phyloP scores from a whole-genome alignment of 1,284 basidiomycete species.

The Coniophora puteana region DNA sequence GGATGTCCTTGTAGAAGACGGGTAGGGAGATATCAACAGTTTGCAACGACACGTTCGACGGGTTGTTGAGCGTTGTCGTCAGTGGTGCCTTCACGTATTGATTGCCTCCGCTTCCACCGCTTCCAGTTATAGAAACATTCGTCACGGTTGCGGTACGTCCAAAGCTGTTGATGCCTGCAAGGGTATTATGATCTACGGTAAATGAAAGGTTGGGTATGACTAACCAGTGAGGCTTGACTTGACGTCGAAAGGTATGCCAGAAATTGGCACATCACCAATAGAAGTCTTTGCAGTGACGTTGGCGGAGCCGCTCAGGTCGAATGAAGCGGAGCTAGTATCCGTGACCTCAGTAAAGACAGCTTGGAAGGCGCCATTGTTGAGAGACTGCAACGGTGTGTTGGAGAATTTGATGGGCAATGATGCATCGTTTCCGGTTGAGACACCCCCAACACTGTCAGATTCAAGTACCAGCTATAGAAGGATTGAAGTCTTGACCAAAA shows the following conservation, averaged over 20 bases:
- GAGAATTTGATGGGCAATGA: conserved; percentile 55
- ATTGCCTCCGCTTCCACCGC: conserved; percentile 53
- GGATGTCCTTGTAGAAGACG: conserved; percentile 52
- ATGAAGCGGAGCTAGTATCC: conserved; percentile 39
- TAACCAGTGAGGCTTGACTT: conserved; percentile 50
- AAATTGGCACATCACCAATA: conserved; percentile 67
- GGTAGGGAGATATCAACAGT: conserved; percentile 60
- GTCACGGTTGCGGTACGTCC: conserved; percentile 44
- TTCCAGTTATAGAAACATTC: conserved; percentile 57
- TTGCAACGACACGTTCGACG: conserved; percentile 64
- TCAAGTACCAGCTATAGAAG: conserved; percentile 46
- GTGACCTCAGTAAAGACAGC: conserved; percentile 60
- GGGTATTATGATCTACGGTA: not conserved
- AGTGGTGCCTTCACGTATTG: conserved; percentile 55
- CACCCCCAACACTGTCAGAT: conserved; percentile 49
- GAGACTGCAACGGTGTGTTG: conserved; percentile 51
- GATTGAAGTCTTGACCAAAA: conserved; percentile 3
- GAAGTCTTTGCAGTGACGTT: conserved; percentile 61
- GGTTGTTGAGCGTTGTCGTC: conserved; percentile 55
- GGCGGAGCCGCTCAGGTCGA: conserved; percentile 55
- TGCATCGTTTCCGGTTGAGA: conserved; percentile 67
- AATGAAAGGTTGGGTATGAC: conserved; percentile 5
- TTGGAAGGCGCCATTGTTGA: conserved; percentile 53
- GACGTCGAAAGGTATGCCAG: conserved; percentile 62
- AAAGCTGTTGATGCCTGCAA: conserved; percentile 50